Conservation (phyloP, 495 filamentous ascomycete genomes). For the Talaromyces wortmannii region DNA sequence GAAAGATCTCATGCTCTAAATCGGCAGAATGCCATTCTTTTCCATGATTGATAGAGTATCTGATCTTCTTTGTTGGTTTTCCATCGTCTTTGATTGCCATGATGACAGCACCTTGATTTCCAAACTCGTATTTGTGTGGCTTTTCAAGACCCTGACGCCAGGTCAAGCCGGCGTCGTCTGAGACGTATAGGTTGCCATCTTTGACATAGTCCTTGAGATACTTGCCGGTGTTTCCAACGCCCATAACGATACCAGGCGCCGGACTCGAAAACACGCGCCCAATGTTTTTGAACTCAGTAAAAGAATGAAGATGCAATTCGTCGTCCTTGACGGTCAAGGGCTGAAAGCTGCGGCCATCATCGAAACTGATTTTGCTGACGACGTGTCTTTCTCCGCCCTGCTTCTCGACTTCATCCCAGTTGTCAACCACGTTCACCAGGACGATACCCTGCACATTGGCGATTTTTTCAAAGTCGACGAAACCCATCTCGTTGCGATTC, state of each 20-base stretch:
- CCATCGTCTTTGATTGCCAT: conserved; percentile 67
- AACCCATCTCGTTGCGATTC: conserved; percentile 63
- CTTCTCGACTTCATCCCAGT: conserved; percentile 67
- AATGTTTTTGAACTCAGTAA: conserved; percentile 70
- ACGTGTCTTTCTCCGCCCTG: conserved; percentile 53
- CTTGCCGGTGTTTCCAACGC: conserved; percentile 79
- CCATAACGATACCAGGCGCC: conserved; percentile 89
- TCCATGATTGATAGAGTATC: conserved; percentile 84
- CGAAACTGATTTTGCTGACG: conserved; percentile 78
- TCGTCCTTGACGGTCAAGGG: conserved; percentile 51
- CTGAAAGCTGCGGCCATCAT: conserved; percentile 80
- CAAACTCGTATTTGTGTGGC: conserved; percentile 94
- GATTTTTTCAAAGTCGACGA: conserved; percentile 92
- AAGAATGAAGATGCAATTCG: conserved; percentile 79
- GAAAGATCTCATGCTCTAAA: conserved; percentile 53
- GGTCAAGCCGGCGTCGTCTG: conserved; percentile 81
- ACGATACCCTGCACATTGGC: conserved; percentile 84
- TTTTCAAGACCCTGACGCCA: conserved; percentile 69
- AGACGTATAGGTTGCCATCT: conserved; percentile 75
- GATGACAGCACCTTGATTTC: conserved; percentile 82
- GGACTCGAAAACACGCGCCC: conserved; percentile 91
- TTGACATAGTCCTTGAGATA: conserved; percentile 51
- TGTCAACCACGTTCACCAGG: conserved; percentile 82
- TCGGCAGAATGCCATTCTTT: conserved; percentile 64
- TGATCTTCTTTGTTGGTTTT: conserved; percentile 53